phyloP scores from a whole-genome alignment of 164 flowering plant species.

The Taxillus chinensis region DNA sequence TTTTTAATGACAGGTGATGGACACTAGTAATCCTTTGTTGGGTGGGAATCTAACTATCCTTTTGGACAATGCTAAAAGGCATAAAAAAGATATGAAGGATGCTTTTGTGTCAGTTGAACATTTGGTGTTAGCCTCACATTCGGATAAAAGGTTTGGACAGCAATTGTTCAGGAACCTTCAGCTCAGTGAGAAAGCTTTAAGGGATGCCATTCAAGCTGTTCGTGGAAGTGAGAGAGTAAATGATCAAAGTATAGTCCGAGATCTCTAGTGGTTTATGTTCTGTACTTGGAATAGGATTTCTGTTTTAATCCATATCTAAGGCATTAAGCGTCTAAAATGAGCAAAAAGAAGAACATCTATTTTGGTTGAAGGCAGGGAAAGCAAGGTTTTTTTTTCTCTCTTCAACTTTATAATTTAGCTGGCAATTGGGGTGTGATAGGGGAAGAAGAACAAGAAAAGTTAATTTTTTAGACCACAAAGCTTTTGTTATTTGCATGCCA shows the following conservation, averaged over 20 bases:
- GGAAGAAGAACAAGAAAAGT: no score
- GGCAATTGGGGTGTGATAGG: no score
- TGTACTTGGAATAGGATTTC: neutral
- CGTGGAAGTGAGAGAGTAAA: slow-evolving; percentile 89
- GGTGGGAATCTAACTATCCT: slow-evolving; percentile 51
- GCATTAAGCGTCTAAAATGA: neutral
- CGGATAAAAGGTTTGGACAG: slow-evolving; percentile 84
- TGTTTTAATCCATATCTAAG: neutral
- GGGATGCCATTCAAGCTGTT: slow-evolving; percentile 75
- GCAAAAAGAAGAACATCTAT: neutral
- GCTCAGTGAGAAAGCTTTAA: slow-evolving; percentile 68
- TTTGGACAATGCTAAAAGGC: slow-evolving; percentile 53
- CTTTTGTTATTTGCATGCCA: no score
- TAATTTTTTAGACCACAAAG: no score
- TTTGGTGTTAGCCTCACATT: slow-evolving; percentile 55
- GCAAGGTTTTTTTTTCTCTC: no score
- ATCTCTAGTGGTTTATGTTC: neutral
- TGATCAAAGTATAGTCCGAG: slow-evolving; percentile 62
- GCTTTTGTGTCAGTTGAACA: slow-evolving; percentile 93
- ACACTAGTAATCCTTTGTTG: slow-evolving; percentile 64
- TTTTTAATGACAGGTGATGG: slow-evolving; percentile 43
- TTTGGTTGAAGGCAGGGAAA: no score
- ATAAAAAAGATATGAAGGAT: slow-evolving; percentile 75
- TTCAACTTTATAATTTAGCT: no score
- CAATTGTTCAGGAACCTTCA: slow-evolving; percentile 55